A percentile compares a stretch with the other conserved stretches of the same genome.
These are phyloP conservation scores for Trichomonas tenax DNA, from an alignment of 208 protist species.

Conservation along the genomic window DNA sequence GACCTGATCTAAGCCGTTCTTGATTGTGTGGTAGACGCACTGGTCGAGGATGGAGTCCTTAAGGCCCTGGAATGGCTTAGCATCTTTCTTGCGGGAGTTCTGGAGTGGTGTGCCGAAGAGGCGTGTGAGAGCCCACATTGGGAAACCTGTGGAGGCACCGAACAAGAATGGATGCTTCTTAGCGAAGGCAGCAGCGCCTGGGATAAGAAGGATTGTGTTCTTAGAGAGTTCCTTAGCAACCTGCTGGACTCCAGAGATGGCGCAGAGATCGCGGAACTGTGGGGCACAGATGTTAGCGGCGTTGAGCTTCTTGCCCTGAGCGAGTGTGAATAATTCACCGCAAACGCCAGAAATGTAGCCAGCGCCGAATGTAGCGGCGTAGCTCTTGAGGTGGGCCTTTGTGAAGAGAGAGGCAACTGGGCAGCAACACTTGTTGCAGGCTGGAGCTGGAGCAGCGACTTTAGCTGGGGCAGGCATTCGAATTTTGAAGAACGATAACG, in stretches of 20 bases:
- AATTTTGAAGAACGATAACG: neutral
- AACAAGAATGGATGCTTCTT: neutral
- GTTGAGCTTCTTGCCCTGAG: neutral
- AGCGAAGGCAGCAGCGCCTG: neutral
- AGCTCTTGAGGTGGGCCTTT: neutral
- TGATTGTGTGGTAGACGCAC: neutral
- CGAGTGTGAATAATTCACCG: neutral
- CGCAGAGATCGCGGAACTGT: neutral
- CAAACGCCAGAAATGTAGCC: neutral
- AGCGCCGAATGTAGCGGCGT: neutral
- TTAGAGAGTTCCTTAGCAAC: neutral
- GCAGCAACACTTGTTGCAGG: neutral
- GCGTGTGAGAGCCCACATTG: neutral
- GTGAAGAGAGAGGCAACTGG: neutral
- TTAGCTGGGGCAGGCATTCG: neutral
- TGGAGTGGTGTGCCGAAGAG: neutral
- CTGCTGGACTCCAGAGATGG: neutral
- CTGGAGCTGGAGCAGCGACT: neutral
- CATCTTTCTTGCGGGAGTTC: neutral
- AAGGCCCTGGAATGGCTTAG: neutral
- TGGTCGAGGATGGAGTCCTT: neutral
- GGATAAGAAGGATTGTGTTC: neutral
- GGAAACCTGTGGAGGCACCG: neutral
- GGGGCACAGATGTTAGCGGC: neutral
- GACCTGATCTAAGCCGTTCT: neutral